Percentiles rank a stretch among this genome's conserved stretches.
These are phyloP conservation scores for Heimioporus sp. DNA, from an alignment of 768 basidiomycete species.

Conservation along the genomic window DNA sequence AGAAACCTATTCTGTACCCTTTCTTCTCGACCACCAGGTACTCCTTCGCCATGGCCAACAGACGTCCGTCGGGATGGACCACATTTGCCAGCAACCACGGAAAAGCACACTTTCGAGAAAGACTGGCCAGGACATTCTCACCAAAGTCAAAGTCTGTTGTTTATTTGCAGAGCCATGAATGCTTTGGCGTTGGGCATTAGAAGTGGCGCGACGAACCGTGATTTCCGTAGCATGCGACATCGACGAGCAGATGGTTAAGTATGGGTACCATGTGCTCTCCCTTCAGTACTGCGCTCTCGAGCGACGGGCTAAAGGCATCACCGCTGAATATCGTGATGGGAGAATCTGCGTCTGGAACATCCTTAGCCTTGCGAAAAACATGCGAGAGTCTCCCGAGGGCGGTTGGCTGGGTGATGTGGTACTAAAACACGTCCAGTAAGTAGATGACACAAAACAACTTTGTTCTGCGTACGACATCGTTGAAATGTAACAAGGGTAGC, in stretches of 20 bases:
- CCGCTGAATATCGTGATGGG: constrained; percentile 6
- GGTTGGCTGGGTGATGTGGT: constrained; percentile 8
- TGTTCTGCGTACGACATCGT: constrained; percentile 9
- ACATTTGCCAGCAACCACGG: constrained; percentile 12
- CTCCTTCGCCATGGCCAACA: constrained; percentile 6
- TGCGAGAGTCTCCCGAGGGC: constrained; percentile 1
- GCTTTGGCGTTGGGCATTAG: not conserved
- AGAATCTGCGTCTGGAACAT: not conserved
- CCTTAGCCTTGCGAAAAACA: constrained; percentile 1
- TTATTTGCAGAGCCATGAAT: not conserved
- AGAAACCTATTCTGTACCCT: constrained; percentile 5
- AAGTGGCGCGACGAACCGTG: not conserved
- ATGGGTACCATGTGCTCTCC: constrained; percentile 4
- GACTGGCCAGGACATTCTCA: constrained; percentile 5
- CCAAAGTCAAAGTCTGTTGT: constrained; percentile 5
- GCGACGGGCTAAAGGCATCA: constrained; percentile 9
- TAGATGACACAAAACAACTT: not conserved
- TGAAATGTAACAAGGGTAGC: constrained; percentile 6
- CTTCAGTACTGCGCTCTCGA: constrained; percentile 8
- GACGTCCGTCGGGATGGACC: constrained; percentile 1
- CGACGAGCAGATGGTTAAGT: constrained; percentile 9
- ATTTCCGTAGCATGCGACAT: constrained; percentile 8
- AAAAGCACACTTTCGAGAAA: constrained; percentile 5
- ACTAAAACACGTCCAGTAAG: not conserved
- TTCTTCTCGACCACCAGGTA: constrained; percentile 5